Conservation (phyloP, 768 basidiomycete genomes). For the Phaeolepiota aurea region DNA sequence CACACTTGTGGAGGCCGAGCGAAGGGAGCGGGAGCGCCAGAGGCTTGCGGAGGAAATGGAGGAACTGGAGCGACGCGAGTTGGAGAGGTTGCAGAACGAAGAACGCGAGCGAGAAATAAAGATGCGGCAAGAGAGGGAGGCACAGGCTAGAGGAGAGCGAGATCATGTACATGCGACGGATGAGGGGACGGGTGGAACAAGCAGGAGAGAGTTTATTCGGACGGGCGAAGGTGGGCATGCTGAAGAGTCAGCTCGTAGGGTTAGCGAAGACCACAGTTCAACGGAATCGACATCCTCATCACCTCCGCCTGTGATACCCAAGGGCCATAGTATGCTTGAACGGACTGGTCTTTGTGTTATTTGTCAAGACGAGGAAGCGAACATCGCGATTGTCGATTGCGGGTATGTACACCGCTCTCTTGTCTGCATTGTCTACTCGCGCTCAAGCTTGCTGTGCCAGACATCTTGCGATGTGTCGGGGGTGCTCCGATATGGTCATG, state of each 20-base stretch:
- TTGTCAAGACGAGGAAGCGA: constrained; percentile 92
- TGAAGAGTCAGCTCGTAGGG: not conserved
- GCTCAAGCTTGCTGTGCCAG: constrained; percentile 26
- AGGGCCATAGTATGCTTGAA: constrained; percentile 32
- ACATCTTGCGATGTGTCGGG: constrained; percentile 75
- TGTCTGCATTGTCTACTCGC: not conserved
- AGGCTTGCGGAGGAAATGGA: constrained; percentile 34
- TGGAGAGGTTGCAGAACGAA: constrained; percentile 27
- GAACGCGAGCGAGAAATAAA: constrained; percentile 21
- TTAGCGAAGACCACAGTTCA: not conserved
- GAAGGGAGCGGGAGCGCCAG: constrained; percentile 41
- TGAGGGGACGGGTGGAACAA: constrained; percentile 12
- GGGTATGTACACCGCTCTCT: constrained; percentile 52
- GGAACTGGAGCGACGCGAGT: constrained; percentile 31
- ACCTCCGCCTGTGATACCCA: constrained; percentile 25
- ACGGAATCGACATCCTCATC: constrained; percentile 8
- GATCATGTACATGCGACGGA: constrained; percentile 10
- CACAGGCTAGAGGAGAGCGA: constrained; percentile 1
- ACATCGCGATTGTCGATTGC: constrained; percentile 91
- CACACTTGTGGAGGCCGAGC: constrained; percentile 57
- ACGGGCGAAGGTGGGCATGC: not conserved
- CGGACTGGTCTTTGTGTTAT: constrained; percentile 80
- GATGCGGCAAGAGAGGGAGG: not conserved
- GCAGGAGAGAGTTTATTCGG: constrained; percentile 1
- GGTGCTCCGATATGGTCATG: constrained; percentile 76